Evolutionary conservation across 2,329 filamentous ascomycete species (phyloP).

Genomic region (Ophiostoma novo-ulmi): DNA sequence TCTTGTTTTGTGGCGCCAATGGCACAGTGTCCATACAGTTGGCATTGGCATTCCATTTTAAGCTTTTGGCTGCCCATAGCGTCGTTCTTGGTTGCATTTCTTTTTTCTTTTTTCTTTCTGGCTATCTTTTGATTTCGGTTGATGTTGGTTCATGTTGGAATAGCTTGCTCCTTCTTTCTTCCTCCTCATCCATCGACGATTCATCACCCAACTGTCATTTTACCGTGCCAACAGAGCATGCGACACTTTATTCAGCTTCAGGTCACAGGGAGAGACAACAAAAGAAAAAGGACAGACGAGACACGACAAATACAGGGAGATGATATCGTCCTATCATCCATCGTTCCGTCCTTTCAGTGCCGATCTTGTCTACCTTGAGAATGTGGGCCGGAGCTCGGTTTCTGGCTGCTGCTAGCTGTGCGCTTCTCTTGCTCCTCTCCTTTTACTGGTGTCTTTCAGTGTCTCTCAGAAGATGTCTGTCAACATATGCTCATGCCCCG

Average conservation of each 20-base stretch:
- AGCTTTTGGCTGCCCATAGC: conserved; percentile 1
- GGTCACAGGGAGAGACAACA: not conserved
- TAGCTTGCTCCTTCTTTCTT: not conserved
- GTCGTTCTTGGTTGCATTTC: not conserved
- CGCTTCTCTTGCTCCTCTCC: too few relatives aligned
- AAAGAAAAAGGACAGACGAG: not conserved
- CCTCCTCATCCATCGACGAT: not conserved
- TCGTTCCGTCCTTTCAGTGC: not conserved
- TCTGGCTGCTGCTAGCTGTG: too few relatives aligned
- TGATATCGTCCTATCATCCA: not conserved
- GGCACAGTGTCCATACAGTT: not conserved
- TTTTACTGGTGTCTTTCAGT: not conserved
- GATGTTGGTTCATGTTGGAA: too few relatives aligned
- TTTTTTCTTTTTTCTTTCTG: not conserved
- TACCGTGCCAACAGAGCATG: not conserved
- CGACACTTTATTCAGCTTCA: not conserved
- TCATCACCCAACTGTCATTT: not conserved
- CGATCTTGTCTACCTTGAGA: not conserved
- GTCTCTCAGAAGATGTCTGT: not conserved
- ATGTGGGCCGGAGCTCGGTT: not conserved
- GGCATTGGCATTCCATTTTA: not conserved
- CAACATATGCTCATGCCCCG: not conserved
- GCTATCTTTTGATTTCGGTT: not conserved
- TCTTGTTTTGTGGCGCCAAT: conserved; percentile 5
- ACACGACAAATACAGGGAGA: not conserved